Conservation (phyloP, 768 basidiomycete genomes). For the Tulasnella sp. region DNA sequence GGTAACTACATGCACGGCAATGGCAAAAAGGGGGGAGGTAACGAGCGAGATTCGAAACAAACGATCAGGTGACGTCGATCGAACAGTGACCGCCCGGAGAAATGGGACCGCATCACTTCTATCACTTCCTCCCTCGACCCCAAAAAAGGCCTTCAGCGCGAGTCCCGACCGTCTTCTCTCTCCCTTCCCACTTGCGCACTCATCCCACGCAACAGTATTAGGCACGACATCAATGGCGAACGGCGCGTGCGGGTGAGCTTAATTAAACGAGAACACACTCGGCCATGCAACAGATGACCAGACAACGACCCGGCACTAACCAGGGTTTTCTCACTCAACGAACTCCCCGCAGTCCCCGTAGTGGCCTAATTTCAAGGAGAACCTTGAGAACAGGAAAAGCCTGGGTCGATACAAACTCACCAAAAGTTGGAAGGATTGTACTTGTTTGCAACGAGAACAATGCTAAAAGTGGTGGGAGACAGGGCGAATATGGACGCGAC, state of each 20-base stretch:
- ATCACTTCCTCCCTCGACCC: not conserved
- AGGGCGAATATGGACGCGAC: conserved; percentile 62
- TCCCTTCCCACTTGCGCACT: not conserved
- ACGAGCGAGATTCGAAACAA: too few relatives aligned
- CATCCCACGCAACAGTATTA: too few relatives aligned
- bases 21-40: too few relatives aligned
- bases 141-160: not conserved
- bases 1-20: too few relatives aligned
- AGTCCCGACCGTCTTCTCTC: not conserved
- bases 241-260: not conserved
- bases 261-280: not conserved
- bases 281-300: not conserved
- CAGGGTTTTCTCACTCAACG: too few relatives aligned
- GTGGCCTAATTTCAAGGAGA: not conserved
- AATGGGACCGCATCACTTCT: too few relatives aligned
- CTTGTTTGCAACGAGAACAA: conserved; percentile 92
- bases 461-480: conserved; percentile 49
- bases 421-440: conserved; percentile 94
- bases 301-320: too few relatives aligned
- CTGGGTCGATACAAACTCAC: conserved; percentile 41
- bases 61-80: too few relatives aligned
- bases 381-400: not conserved
- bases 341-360: too few relatives aligned
- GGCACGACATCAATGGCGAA: too few relatives aligned
- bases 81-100: too few relatives aligned